Percentiles rank a stretch among this genome's conserved stretches.
Conservation (phyloP, 768 basidiomycete species). For the Russula sp. region DNA sequence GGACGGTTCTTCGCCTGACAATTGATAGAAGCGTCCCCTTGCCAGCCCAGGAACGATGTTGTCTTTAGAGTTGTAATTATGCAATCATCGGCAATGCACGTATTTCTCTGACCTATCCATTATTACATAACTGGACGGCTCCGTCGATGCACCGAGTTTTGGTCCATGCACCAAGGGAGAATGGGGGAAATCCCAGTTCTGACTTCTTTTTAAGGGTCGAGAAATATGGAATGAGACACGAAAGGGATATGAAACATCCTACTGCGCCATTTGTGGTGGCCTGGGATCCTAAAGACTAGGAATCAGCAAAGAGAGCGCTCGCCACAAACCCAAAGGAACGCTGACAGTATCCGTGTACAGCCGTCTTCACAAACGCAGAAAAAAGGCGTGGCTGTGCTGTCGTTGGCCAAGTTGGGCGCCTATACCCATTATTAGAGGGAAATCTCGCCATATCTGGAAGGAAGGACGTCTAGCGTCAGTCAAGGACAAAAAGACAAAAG, state of each 20-base stretch:
- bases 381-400: not conserved
- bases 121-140: not conserved
- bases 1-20: too few species aligned
- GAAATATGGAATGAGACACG: not conserved
- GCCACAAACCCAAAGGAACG: not conserved
- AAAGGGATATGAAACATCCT: not conserved
- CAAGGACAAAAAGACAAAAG: not conserved
- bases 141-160: not conserved
- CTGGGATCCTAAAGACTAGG: not conserved
- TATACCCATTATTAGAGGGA: not conserved
- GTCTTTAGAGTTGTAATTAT: too few species aligned
- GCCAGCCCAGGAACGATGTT: not conserved
- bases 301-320: not conserved
- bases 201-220: not conserved
- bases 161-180: not conserved
- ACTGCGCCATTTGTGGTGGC: not conserved
- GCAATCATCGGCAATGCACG: too few species aligned
- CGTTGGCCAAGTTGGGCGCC: not conserved
- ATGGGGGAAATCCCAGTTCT: not conserved
- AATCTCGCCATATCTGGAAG: not conserved
- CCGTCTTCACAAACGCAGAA: not conserved
- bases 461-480: not conserved
- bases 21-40: too few species aligned
- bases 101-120: not conserved
- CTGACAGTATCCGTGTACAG: not conserved